Evolutionary conservation across 1,139 yeast genomes (phyloP).

Genomic region (Hanseniaspora sp.): DNA sequence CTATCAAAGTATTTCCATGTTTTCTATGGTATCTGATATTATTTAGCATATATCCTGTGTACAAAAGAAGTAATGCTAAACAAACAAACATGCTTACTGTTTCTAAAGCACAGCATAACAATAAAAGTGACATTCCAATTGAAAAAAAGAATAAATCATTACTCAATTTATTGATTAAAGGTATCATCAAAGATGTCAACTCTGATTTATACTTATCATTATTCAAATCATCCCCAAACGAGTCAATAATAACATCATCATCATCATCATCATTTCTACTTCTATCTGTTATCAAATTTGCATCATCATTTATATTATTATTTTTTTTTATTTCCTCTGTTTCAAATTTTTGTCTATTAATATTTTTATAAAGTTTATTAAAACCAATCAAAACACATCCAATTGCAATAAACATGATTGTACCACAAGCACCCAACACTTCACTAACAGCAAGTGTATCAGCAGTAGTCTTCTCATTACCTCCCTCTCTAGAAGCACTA

Average conservation of each 20-base stretch:
- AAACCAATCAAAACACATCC: slow-evolving; percentile 26
- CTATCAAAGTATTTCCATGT: not conserved
- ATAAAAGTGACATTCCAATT: slow-evolving; percentile 23
- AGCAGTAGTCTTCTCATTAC: not conserved
- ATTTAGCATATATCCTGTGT: slow-evolving; percentile 21
- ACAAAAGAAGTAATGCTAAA: slow-evolving; percentile 23
- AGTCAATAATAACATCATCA: not conserved
- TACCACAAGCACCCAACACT: slow-evolving; percentile 35
- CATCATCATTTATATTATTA: no score
- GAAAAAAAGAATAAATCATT: slow-evolving; percentile 25
- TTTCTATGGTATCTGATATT: slow-evolving; percentile 13
- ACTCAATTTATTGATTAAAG: slow-evolving; percentile 18
- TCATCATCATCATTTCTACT: not conserved
- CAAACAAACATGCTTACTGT: slow-evolving; percentile 25
- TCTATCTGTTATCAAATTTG: not conserved
- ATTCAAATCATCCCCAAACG: not conserved
- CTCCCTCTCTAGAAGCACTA: slow-evolving; percentile 53
- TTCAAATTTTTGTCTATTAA: not conserved
- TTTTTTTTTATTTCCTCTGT: not conserved
- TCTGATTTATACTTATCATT: not conserved
- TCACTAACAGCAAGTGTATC: slow-evolving; percentile 78
- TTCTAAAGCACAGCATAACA: slow-evolving; percentile 23
- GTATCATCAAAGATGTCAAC: not conserved
- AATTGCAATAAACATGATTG: slow-evolving; percentile 28
- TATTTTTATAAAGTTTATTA: slow-evolving; percentile 7